Percentiles rank a stretch among this genome's conserved stretches.
Evolutionary conservation across 108 stramenopile genomes (phyloP).

Genomic region (Chaetoceros muelleri): DNA sequence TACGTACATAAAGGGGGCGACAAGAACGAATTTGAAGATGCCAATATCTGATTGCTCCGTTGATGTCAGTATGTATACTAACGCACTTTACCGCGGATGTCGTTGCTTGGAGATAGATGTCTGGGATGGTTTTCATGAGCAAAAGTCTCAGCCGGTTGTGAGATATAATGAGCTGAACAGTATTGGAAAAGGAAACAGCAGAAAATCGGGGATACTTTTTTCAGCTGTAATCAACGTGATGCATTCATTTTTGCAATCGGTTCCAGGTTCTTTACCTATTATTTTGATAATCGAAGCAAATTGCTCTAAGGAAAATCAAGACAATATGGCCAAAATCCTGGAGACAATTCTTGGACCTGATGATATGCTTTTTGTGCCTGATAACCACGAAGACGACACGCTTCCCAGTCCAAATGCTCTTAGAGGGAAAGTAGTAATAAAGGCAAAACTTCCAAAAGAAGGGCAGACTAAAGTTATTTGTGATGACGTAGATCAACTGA

Average conservation of each 20-base stretch:
- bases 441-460: slow-evolving; percentile 50
- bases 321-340: slow-evolving; percentile 59
- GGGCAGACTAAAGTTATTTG: slow-evolving; percentile 39
- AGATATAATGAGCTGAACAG: slow-evolving; percentile 11
- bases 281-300: slow-evolving; percentile 93
- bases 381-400: slow-evolving; percentile 13
- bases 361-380: slow-evolving; percentile 32
- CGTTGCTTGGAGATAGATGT: slow-evolving; percentile 89
- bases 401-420: slow-evolving; percentile 59
- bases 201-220: slow-evolving; percentile 16
- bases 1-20: slow-evolving; percentile 50
- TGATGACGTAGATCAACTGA: slow-evolving; percentile 77
- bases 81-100: slow-evolving; percentile 59
- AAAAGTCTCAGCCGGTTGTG: slow-evolving; percentile 28
- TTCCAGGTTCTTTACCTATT: slow-evolving; percentile 70
- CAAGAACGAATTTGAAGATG: slow-evolving; percentile 10
- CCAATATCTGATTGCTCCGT: slow-evolving; percentile 6
- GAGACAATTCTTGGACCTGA: slow-evolving; percentile 32
- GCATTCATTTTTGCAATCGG: slow-evolving; percentile 27
- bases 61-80: slow-evolving; percentile 47
- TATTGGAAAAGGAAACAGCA: slow-evolving; percentile 7
- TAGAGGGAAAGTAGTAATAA: slow-evolving; percentile 68
- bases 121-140: slow-evolving; percentile 58
- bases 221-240: slow-evolving; percentile 34
- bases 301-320: slow-evolving; percentile 70